Base-by-base conservation (phyloP, 352 stramenopile genomes). In the Pythium phragmitis region DNA sequence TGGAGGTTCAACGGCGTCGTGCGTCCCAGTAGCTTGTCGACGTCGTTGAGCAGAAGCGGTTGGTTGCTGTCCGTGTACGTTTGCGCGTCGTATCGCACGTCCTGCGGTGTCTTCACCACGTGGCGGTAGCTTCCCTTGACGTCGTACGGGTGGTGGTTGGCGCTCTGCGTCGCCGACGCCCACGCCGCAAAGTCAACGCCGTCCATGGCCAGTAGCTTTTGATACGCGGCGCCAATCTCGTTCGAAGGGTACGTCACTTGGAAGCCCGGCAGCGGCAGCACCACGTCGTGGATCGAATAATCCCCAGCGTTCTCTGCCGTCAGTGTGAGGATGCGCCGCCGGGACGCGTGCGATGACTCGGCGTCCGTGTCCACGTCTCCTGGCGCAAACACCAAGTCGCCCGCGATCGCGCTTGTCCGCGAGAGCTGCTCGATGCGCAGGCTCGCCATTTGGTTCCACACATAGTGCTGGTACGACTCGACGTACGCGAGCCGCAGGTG, bases 361-460 rank as follows among this genome's bases (percentile, higher is more conserved):
- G 36, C 19, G 13, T 59, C 39, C 13, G 14, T 12, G 39, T 46
- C 39, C 11, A 19, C 1, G 39, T 46, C 39, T 19, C 7, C 16
- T 16, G 37, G 37, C 11, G 49, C 59, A 53, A 65, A 65, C 9
- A 65, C 59, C n/a, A 65, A 36, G 33, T 60, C 54, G 54, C 54
- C 54, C 13, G 52, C 54, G 9, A 33, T 11, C 19, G 54, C 54
- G 39, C 14, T 28, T 6, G 39, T 52, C 3, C 41, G 26, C 8
- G 54, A 60, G 21, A 60, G 30, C 42, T 60, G 85, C 13, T 88
- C 76, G 17, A 98, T 77, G 11, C 96, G 82, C 61, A 94, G 68
- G 54, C 91, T 98, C 41, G 92, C 94, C 64, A 96, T 96, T 67
- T 92, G 74, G 76, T 99, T 99, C 93, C 93, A 99, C 28, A 98